A percentile compares a stretch with the other conserved stretches of the same genome.
phyloP scores from a whole-genome alignment of 768 basidiomycete genomes.

The Hypsizygus marmoreus region DNA sequence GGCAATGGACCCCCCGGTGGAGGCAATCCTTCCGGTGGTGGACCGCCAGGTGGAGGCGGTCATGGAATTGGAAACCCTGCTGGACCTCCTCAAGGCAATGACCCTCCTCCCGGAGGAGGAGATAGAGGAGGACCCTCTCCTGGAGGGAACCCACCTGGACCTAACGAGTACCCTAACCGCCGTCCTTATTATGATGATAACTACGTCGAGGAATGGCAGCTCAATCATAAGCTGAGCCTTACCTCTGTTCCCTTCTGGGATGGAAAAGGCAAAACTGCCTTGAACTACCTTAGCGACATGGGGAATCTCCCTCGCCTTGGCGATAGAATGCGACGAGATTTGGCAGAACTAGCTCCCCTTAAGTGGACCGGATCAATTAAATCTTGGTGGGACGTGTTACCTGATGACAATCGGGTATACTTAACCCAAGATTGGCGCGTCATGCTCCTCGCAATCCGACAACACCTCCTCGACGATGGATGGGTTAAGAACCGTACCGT shows the following conservation, averaged over 20 bases:
- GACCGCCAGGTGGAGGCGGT: not conserved
- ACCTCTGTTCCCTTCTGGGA: not conserved
- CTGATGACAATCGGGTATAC: not conserved
- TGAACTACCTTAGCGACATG: not conserved
- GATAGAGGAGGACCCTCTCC: too few species aligned
- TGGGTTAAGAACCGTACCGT: slow-evolving; percentile 7
- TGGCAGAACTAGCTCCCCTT: not conserved
- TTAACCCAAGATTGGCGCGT: slow-evolving; percentile 4
- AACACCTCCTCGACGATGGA: slow-evolving; percentile 13
- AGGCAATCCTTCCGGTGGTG: too few species aligned
- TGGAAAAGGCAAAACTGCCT: not conserved
- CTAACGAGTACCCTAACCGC: not conserved
- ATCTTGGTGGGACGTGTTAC: not conserved
- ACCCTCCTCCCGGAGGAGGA: too few species aligned
- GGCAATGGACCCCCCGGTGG: not conserved
- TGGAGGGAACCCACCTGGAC: too few species aligned
- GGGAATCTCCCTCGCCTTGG: not conserved
- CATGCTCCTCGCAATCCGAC: slow-evolving; percentile 6
- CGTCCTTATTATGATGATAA: too few species aligned
- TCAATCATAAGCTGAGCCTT: not conserved
- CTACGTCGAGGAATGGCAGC: not conserved
- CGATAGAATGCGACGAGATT: not conserved
- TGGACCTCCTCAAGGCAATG: too few species aligned
- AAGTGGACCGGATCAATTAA: not conserved
- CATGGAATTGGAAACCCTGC: not conserved